Evolutionary conservation across 1,284 basidiomycete species (phyloP), one percentile per base, ranked within the genome.

Genomic region (Pseudozyma thailandica): DNA sequence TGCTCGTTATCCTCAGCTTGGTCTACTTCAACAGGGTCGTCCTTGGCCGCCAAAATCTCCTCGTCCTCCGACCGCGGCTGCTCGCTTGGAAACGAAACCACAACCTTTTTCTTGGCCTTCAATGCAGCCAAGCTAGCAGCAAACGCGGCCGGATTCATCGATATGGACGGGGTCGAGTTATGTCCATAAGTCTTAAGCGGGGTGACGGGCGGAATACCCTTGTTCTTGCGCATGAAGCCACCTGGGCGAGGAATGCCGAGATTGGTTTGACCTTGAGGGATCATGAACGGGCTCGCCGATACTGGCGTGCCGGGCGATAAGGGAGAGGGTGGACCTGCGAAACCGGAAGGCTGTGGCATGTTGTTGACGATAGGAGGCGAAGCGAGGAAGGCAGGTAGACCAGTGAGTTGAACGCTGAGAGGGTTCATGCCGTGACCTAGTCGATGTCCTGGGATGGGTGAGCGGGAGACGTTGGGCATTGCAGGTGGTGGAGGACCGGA

Each of bases 101-200:
- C 50, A 35, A 69, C 46, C 39, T 68, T 68, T 43, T 60, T 68
- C 59, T 64, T 72, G 12, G 57, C 38, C 37, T 64, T 72, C 13
- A 62, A 33, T 1, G 64, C 73, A 18, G 64, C 58, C 15, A 78
- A 47, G 28, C 50, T 59, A 3, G 73, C 68, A 4, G 72, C 60
- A 33, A 79, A 75, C 0, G 76, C 76, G 12, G 78, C 74, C 0
- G 72, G 72, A 31, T 71, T 73, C 50, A 80, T 51, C 26, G 70
- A 73, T 44, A 80, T 70, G 8, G 76, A 78, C 0, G 78, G 78
- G 13, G 62, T 78, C 2, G 74, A 77, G 50, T 80, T 80, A 57
- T 80, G 78, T 13, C 78, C 78, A 16, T 58, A 68, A 0, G 72
- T 73, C 56, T 72, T 75, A 56, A 80, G 59, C 5, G 78, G 78